These are phyloP conservation scores for Pleodorina starrii DNA, from an alignment of 139 green algal genomes.

Conservation along the genomic window DNA sequence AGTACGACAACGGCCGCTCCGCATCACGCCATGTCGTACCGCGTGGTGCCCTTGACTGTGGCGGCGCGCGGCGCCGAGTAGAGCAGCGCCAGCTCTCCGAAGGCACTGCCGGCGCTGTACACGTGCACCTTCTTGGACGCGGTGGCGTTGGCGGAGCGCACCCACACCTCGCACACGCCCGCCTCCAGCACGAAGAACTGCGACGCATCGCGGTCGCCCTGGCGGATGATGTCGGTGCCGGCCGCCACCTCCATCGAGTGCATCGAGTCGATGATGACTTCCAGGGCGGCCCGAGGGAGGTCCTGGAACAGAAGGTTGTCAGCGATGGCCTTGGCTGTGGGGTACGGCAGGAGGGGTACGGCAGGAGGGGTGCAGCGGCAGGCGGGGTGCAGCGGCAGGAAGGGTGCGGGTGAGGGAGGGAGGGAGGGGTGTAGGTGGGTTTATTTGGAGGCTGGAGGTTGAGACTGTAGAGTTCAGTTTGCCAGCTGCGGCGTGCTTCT, in stretches of 20 bases:
- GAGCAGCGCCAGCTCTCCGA: slow-evolving; percentile 96
- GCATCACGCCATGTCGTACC: slow-evolving; percentile 15
- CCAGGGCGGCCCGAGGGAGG: slow-evolving; percentile 70
- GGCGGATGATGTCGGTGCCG: slow-evolving; percentile 82
- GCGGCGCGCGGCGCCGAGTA: slow-evolving; percentile 90
- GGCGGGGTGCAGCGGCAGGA: too few species aligned
- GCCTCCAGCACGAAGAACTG: slow-evolving; percentile 74
- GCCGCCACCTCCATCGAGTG: slow-evolving; percentile 56
- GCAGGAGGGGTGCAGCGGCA: background rate
- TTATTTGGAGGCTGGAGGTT: too few species aligned
- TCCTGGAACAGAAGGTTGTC: slow-evolving; percentile 87
- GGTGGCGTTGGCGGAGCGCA: slow-evolving; percentile 6
- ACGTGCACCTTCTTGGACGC: slow-evolving; percentile 53
- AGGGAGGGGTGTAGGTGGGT: background rate
- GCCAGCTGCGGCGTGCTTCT: too few species aligned
- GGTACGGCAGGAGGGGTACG: background rate
- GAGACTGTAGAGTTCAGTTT: too few species aligned
- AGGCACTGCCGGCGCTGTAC: slow-evolving; percentile 73
- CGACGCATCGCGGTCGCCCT: slow-evolving; percentile 61
- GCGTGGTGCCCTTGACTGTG: slow-evolving; percentile 81
- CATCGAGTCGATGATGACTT: slow-evolving; percentile 89
- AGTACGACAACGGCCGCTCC: background rate
- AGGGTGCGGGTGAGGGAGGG: background rate
- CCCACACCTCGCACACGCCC: slow-evolving; percentile 65
- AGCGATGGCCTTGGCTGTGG: slow-evolving; percentile 72